Evolutionary conservation across 495 filamentous ascomycete genomes (phyloP), one percentile per base, ranked within the genome.

Genomic region (Venustampulla echinocandica): DNA sequence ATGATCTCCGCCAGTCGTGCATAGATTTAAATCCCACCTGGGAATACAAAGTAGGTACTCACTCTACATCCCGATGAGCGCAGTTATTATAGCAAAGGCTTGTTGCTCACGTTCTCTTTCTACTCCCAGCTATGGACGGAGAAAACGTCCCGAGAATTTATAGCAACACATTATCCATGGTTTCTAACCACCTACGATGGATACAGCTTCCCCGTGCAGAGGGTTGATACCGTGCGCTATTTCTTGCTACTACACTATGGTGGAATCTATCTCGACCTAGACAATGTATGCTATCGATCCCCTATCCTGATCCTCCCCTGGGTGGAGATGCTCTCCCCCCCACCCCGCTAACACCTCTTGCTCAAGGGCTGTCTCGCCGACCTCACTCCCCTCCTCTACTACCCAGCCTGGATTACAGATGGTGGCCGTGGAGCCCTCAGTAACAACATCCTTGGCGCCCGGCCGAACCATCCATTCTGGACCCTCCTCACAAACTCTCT

Each of bases 261-360:
- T 38, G 87, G 87, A 22, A 81, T 89, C 34, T 93, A 93, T 57
- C 79, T 93, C 51, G 87, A 93, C 55, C 66, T 93, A n/a, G 87
- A 93, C 61, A 85, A 92, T 67, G 84, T 86, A 57, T 32, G 80
- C 73, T 32, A 32, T 23, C 24, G 19, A 24, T 14, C 18, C 10
- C 43, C 17, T 48, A 37, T 45, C 37, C 52, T 52, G 39, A 50
- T 34, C 34, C 45, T 32, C n/a, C n/a, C n/a, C n/a, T n/a, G n/a
- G n/a, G 35, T 21, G 13, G 13, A 30, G 27, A n/a, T 9, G 9
- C 6, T 46, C 21, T 24, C 17, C 17, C 10, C 11, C 42, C 10
- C 17, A 15, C 4, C 21, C 21, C 32, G 40, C 21, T 33, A n/a
- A 19, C 49, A 54, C 24, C 24, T 35, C 41, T 46, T 15, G n/a